Percentiles rank a stretch among this genome's conserved stretches.
Conservation (phyloP, 2,329 filamentous ascomycete genomes). For the Penicillium sp. region DNA sequence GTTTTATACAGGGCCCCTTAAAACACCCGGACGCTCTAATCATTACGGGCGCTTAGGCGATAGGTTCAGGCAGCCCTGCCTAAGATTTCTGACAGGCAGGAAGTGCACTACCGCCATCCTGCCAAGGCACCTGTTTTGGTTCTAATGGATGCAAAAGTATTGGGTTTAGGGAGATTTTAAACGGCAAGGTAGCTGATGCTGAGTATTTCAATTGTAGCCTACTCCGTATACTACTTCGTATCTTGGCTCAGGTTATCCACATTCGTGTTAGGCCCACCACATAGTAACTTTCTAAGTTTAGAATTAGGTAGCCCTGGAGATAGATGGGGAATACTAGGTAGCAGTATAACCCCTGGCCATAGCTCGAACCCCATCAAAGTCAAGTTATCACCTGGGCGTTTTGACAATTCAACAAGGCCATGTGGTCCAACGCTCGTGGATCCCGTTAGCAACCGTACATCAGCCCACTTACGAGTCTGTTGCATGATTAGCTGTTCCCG, state of each 20-base stretch:
- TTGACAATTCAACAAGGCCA: not conserved
- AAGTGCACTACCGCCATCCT: not conserved
- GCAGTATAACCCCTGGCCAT: not conserved
- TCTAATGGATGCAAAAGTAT: not conserved
- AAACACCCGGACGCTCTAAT: not conserved
- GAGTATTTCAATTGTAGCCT: not conserved
- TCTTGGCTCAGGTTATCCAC: not conserved
- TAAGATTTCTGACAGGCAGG: not conserved
- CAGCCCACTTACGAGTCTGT: not conserved
- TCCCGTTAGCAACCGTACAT: not conserved
- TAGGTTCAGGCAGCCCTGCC: not conserved
- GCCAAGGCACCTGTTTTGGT: not conserved
- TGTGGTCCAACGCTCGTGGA: not conserved
- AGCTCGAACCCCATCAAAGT: not conserved
- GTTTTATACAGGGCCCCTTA: not conserved
- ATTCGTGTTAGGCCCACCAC: not conserved
- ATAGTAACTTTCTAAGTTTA: not conserved
- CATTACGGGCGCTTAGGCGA: not conserved
- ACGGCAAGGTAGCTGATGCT: not conserved
- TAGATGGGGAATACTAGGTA: not conserved
- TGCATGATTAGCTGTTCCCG: constrained; percentile 3
- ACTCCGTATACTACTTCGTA: not conserved
- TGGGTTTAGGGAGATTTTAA: not conserved
- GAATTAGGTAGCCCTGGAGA: not conserved
- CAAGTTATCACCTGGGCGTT: not conserved